Percentiles rank a stretch among this genome's conserved stretches.
These are phyloP conservation scores for Alternaria sp. DNA, from an alignment of 2,329 filamentous ascomycete species.

Conservation along the genomic window DNA sequence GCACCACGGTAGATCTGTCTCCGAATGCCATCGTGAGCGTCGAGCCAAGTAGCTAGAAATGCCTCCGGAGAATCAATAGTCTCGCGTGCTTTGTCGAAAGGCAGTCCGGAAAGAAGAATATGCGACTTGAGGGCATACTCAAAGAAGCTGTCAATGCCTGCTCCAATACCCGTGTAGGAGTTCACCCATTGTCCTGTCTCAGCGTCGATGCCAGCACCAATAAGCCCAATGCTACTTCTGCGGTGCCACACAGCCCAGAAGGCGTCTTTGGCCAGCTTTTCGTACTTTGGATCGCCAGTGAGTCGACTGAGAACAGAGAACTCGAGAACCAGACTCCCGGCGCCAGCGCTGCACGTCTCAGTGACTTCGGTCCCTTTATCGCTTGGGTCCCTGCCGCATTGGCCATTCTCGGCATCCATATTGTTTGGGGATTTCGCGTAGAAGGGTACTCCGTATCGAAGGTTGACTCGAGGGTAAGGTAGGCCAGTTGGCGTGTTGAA, in stretches of 20 bases:
- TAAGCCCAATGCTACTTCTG: slow-evolving; percentile 82
- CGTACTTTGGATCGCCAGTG: slow-evolving; percentile 85
- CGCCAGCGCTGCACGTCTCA: slow-evolving; percentile 94
- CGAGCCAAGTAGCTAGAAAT: slow-evolving; percentile 83
- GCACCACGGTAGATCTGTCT: slow-evolving; percentile 84
- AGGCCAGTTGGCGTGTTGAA: slow-evolving; percentile 92
- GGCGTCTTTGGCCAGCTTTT: slow-evolving; percentile 85
- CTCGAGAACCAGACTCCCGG: slow-evolving; percentile 93
- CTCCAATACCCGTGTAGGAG: slow-evolving; percentile 90
- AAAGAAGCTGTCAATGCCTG: slow-evolving; percentile 97
- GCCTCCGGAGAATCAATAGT: slow-evolving; percentile 74
- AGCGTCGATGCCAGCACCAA: slow-evolving; percentile 91
- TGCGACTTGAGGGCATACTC: slow-evolving; percentile 97
- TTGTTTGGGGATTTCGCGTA: slow-evolving; percentile 87
- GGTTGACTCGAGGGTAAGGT: slow-evolving; percentile 92
- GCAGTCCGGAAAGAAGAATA: slow-evolving; percentile 80
- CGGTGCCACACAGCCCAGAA: slow-evolving; percentile 98
- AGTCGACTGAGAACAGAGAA: slow-evolving; percentile 89
- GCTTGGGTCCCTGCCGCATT: slow-evolving; percentile 55
- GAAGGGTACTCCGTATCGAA: slow-evolving; percentile 89
- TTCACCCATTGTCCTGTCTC: slow-evolving; percentile 90
- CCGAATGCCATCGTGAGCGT: slow-evolving; percentile 85
- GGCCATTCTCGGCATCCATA: slow-evolving; percentile 57
- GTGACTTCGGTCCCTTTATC: slow-evolving; percentile 73
- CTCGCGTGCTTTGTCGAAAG: slow-evolving; percentile 53